These are phyloP conservation scores for Pelargonium fulgidum DNA, from an alignment of 441 rosid genomes.

Conservation along the genomic window DNA sequence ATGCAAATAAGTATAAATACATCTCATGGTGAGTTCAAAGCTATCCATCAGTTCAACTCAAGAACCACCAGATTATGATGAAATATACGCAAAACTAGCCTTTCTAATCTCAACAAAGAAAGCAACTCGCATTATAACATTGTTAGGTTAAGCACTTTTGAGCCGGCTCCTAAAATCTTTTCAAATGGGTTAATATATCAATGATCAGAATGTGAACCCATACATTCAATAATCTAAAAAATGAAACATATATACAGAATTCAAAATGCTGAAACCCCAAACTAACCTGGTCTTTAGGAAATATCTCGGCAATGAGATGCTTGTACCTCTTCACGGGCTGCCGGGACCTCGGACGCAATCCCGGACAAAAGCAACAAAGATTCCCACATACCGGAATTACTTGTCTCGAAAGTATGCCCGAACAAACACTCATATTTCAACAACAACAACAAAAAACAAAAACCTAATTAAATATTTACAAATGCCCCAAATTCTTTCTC, in stretches of 20 bases:
- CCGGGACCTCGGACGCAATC: slow-evolving; percentile 81
- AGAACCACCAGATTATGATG: neutral
- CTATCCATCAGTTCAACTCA: neutral
- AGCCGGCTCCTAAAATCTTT: neutral
- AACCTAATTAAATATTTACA: neutral
- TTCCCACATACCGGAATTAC: slow-evolving; percentile 85
- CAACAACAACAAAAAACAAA: neutral
- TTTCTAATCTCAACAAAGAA: neutral
- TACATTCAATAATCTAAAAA: neutral
- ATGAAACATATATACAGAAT: neutral
- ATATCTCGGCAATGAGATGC: slow-evolving; percentile 85
- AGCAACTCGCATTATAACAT: neutral
- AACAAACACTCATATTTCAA: slow-evolving; percentile 49
- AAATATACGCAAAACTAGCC: neutral
- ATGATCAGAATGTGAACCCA: neutral
- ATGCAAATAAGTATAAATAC: neutral
- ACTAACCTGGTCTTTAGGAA: slow-evolving; percentile 75
- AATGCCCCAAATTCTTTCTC: neutral
- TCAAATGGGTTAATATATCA: neutral
- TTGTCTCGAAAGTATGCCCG: slow-evolving; percentile 85
- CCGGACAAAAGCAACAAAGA: slow-evolving; percentile 90
- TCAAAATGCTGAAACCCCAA: neutral
- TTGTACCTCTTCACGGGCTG: slow-evolving; percentile 98
- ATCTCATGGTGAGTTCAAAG: too few species aligned
- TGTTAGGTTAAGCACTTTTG: neutral